A percentile compares a stretch with the other conserved stretches of the same genome.
Conservation (phyloP, 345 rosid genomes). For the Melastoma malabathricum region DNA sequence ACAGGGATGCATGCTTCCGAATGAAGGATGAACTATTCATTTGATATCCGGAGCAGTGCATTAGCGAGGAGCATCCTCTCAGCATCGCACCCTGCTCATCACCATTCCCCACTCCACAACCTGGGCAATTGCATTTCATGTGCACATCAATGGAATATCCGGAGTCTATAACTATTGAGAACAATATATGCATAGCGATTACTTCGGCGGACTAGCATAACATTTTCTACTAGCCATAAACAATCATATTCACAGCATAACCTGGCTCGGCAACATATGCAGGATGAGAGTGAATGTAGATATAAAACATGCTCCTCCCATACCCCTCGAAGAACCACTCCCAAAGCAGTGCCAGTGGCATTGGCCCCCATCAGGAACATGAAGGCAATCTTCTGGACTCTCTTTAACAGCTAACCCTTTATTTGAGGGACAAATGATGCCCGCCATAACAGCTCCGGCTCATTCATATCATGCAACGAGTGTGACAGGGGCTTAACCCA, state of each 20-base stretch:
- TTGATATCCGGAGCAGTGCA: slow-evolving; percentile 29
- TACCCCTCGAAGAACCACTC: slow-evolving; percentile 31
- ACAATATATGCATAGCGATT: too few relatives aligned
- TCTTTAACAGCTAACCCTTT: slow-evolving; percentile 23
- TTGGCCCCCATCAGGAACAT: slow-evolving; percentile 36
- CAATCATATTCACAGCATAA: slow-evolving; percentile 3
- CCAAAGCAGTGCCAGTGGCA: slow-evolving; percentile 36
- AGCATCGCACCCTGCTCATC: slow-evolving; percentile 39
- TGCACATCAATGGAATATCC: too few relatives aligned
- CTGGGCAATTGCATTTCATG: slow-evolving; percentile 9
- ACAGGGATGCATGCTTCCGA: slow-evolving; percentile 39
- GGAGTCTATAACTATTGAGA: too few relatives aligned
- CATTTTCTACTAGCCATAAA: too few relatives aligned
- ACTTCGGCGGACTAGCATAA: too few relatives aligned
- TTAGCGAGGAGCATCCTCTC: slow-evolving; percentile 38
- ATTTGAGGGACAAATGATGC: slow-evolving; percentile 25
- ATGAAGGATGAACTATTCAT: slow-evolving; percentile 29
- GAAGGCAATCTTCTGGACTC: slow-evolving; percentile 36
- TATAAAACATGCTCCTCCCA: slow-evolving; percentile 23
- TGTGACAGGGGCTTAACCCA: slow-evolving; percentile 12
- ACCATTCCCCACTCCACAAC: slow-evolving; percentile 30
- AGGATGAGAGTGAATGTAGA: slow-evolving; percentile 27
- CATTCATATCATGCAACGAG: slow-evolving; percentile 20
- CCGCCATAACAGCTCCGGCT: slow-evolving; percentile 35
- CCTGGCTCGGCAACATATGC: slow-evolving; percentile 26